Percentiles rank a stretch among this genome's conserved stretches.
phyloP scores from a whole-genome alignment of 2,329 filamentous ascomycete genomes.

The Huntiella omanensis region DNA sequence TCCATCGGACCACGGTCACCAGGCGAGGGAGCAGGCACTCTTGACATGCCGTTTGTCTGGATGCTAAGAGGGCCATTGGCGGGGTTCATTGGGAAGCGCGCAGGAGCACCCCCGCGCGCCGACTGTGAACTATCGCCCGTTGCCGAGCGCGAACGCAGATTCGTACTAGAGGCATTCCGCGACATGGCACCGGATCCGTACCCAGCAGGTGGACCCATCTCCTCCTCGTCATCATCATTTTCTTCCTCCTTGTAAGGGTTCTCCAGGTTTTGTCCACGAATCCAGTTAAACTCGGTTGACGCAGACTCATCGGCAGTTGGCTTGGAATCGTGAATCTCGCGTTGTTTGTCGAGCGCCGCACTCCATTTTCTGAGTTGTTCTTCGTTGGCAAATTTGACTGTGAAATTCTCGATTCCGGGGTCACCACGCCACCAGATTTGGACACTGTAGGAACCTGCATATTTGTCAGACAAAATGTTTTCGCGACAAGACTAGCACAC shows the following conservation, averaged over 20 bases:
- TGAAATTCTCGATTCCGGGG: conserved; percentile 85
- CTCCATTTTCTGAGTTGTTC: conserved; percentile 90
- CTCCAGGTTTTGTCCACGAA: conserved; percentile 50
- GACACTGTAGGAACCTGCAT: conserved; percentile 68
- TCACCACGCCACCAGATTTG: conserved; percentile 99
- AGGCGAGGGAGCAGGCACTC: conserved; percentile 24
- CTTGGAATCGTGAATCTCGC: conserved; percentile 39
- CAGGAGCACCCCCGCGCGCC: conserved; percentile 39
- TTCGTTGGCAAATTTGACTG: conserved; percentile 83
- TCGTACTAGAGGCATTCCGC: conserved; percentile 55
- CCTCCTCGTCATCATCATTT: conserved; percentile 41
- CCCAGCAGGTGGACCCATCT: conserved; percentile 12
- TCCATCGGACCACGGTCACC: conserved; percentile 47
- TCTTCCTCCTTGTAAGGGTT: conserved; percentile 64
- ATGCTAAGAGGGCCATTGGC: conserved; percentile 44
- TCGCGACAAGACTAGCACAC: neutral
- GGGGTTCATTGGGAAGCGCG: conserved; percentile 51
- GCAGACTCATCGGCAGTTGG: conserved; percentile 23
- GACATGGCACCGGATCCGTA: conserved; percentile 20
- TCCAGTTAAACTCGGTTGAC: conserved; percentile 64
- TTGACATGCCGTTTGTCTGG: conserved; percentile 31
- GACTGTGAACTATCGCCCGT: conserved; percentile 52
- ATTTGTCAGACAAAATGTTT: conserved; percentile 15
- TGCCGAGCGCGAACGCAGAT: conserved; percentile 55
- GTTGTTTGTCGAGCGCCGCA: conserved; percentile 56